These are phyloP conservation scores for Carpinus viminea DNA, from an alignment of 306 rosid species.

Conservation along the genomic window DNA sequence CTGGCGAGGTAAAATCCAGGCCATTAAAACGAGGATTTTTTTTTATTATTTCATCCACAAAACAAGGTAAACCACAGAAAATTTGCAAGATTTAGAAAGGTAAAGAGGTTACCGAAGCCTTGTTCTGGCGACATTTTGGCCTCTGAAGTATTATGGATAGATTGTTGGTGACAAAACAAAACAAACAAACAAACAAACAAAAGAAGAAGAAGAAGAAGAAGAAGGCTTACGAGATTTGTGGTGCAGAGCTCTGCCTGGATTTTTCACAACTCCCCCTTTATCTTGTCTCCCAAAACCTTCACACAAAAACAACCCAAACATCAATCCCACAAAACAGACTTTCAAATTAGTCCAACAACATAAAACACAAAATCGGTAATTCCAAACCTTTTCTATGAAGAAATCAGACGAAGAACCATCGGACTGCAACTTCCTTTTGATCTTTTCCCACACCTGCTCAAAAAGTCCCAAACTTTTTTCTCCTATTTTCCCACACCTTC, in stretches of 20 bases:
- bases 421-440: conserved; percentile 66
- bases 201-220: background rate
- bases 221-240: conserved; percentile 54
- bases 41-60: too few species aligned
- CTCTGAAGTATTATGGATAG: too few species aligned
- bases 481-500: too few species aligned
- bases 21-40: too few species aligned
- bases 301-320: background rate
- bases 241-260: conserved; percentile 74
- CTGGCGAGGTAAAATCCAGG: too few species aligned
- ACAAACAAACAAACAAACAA: too few species aligned
- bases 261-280: conserved; percentile 72
- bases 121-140: too few species aligned
- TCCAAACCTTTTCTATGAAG: conserved; percentile 74
- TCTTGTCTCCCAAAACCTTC: conserved; percentile 74
- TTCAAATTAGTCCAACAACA: conserved; percentile 9
- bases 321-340: background rate
- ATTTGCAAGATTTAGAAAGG: too few species aligned
- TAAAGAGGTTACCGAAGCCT: too few species aligned
- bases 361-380: background rate
- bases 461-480: too few species aligned
- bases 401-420: conserved; percentile 79
- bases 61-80: too few species aligned
- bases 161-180: too few species aligned
- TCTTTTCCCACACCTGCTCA: background rate